These are phyloP conservation scores for Daldinia eschscholtzii DNA, from an alignment of 2,329 filamentous ascomycete species.

Conservation along the genomic window DNA sequence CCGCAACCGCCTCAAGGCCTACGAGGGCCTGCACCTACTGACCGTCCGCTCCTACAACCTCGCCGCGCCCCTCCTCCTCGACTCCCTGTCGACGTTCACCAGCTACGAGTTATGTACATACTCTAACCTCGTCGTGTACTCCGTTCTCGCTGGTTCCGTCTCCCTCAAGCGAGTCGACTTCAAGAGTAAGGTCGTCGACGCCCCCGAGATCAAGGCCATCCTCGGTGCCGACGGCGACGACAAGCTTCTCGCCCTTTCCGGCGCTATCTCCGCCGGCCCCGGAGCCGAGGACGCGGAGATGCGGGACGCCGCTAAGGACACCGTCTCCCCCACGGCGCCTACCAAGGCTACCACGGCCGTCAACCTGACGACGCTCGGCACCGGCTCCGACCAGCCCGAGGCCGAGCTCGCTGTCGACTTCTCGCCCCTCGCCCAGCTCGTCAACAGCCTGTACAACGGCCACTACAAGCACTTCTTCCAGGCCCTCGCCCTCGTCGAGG, in stretches of 20 bases:
- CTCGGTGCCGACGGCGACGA: conserved; percentile 86
- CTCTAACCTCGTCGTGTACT: conserved; percentile 93
- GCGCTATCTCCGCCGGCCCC: conserved; percentile 83
- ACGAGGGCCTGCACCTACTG: conserved; percentile 93
- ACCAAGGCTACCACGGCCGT: conserved; percentile 74
- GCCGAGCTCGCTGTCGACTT: conserved; percentile 89
- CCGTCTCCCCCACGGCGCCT: conserved; percentile 64
- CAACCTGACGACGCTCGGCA: conserved; percentile 87
- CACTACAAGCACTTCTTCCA: conserved; percentile 96
- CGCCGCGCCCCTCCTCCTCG: conserved; percentile 91
- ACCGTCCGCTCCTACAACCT: conserved; percentile 91
- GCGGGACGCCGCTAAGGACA: conserved; percentile 70
- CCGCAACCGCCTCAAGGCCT: conserved; percentile 97
- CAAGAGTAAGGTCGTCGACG: conserved; percentile 98
- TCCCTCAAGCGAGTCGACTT: conserved; percentile 97
- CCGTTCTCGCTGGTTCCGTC: conserved; percentile 92
- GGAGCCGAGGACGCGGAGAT: conserved; percentile 81
- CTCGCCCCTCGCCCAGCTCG: conserved; percentile 85
- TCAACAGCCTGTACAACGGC: conserved; percentile 91
- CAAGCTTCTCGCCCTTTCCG: conserved; percentile 84
- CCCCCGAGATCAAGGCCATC: conserved; percentile 97
- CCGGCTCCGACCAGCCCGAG: conserved; percentile 77
- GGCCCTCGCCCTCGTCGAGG: conserved; percentile 89
- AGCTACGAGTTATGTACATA: conserved; percentile 99
- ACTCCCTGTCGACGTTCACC: conserved; percentile 97